phyloP scores from a whole-genome alignment of 2,329 filamentous ascomycete species.

The Arachnomyces sp. region DNA sequence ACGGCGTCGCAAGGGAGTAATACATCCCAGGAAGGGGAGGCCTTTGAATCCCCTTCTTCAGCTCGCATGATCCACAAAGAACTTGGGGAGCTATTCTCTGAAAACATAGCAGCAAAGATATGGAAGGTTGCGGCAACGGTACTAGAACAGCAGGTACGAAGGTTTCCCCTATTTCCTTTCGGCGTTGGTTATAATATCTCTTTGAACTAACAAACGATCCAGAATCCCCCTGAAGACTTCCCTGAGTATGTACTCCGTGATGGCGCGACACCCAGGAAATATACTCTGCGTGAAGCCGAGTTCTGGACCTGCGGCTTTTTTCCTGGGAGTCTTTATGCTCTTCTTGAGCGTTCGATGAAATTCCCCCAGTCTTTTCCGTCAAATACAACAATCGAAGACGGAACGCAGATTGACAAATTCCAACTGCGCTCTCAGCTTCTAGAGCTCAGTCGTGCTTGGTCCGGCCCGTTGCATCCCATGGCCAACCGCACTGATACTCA shows the following conservation, averaged over 20 bases:
- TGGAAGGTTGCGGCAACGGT: conserved; percentile 1
- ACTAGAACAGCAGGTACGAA: conserved; percentile 1
- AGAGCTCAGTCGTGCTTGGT: conserved; percentile 22
- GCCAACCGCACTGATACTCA: conserved; percentile 43
- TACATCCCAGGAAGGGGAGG: too few species aligned
- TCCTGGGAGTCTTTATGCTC: conserved; percentile 8
- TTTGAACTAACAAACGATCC: neutral
- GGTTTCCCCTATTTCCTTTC: neutral
- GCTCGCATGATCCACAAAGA: too few species aligned
- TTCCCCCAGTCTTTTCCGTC: conserved; percentile 2
- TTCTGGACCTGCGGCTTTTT: conserved; percentile 16
- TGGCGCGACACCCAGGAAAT: conserved; percentile 5
- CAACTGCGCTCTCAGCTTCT: conserved; percentile 14
- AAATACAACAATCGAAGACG: neutral
- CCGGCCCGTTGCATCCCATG: conserved; percentile 30
- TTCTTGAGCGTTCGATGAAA: conserved; percentile 5
- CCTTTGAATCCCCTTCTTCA: too few species aligned
- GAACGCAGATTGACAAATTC: neutral
- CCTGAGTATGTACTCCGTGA: conserved; percentile 8
- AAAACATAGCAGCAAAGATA: conserved; percentile 2
- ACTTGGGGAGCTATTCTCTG: neutral
- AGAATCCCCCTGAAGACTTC: conserved; percentile 9
- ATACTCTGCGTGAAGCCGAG: conserved; percentile 8
- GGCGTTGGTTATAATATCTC: too few species aligned
- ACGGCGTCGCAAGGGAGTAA: too few species aligned